Conservation (phyloP, 1,284 basidiomycete species). For the Gomphus bonarii region DNA sequence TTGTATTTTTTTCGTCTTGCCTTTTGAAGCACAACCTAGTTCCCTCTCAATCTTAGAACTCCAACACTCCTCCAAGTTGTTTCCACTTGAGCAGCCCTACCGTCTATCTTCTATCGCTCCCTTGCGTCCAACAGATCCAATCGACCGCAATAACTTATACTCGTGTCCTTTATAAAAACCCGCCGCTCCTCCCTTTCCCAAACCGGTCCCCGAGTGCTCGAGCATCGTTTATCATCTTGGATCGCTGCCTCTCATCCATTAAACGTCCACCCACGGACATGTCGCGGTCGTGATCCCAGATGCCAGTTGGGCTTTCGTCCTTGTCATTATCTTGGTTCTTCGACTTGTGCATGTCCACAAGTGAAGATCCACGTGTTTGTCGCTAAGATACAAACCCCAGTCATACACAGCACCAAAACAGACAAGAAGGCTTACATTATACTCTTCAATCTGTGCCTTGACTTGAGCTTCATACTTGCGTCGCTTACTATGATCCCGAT, state of each 20-base stretch:
- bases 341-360: constrained; percentile 57
- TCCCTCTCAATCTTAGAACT: too few species aligned
- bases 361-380: constrained; percentile 51
- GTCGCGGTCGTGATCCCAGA: constrained; percentile 85
- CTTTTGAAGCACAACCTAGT: too few species aligned
- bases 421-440: constrained; percentile 45
- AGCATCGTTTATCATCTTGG: constrained; percentile 70
- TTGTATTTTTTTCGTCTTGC: too few species aligned
- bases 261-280: constrained; percentile 78
- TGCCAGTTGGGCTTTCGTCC: constrained; percentile 45
- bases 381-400: constrained; percentile 29
- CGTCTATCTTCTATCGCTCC: too few species aligned
- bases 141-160: too few species aligned
- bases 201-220: constrained; percentile 74
- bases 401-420: neutral
- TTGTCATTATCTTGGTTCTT: constrained; percentile 27
- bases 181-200: constrained; percentile 42
- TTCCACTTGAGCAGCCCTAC: too few species aligned
- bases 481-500: neutral
- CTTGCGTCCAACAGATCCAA: too few species aligned
- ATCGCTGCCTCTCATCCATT: constrained; percentile 75
- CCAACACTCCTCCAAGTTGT: too few species aligned
- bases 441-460: constrained; percentile 59
- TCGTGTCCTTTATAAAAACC: constrained; percentile 8
- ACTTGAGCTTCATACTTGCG: constrained; percentile 36